Percentiles rank a stretch among this genome's conserved stretches.
Evolutionary conservation across 2,329 filamentous ascomycete genomes (phyloP).

Genomic region (Colletotrichum sp.): DNA sequence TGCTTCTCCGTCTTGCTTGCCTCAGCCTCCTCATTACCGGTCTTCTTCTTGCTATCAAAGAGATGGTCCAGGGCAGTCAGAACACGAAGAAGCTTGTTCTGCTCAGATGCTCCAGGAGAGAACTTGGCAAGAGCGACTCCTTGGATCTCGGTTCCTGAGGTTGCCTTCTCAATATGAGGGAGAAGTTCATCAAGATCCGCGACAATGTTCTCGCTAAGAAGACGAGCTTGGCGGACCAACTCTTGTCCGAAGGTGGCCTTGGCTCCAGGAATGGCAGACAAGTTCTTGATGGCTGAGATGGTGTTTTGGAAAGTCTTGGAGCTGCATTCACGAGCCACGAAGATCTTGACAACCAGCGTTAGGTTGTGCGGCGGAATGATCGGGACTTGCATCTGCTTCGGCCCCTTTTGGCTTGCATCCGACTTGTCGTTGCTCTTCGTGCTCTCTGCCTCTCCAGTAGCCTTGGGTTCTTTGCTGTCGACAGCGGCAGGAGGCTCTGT

Average conservation of each 20-base stretch:
- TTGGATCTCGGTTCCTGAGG: constrained; percentile 92
- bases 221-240: constrained; percentile 84
- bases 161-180: constrained; percentile 84
- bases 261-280: constrained; percentile 89
- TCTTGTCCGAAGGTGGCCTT: constrained; percentile 93
- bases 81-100: constrained; percentile 92
- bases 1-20: constrained; percentile 71
- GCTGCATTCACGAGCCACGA: constrained; percentile 94
- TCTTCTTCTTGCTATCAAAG: constrained; percentile 81
- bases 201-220: constrained; percentile 84
- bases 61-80: constrained; percentile 94
- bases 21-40: constrained; percentile 54
- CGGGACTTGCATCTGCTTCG: constrained; percentile 75
- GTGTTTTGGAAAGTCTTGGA: constrained; percentile 98
- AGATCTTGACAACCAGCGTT: constrained; percentile 92
- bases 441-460: constrained; percentile 19
- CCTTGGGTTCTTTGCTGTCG: constrained; percentile 5
- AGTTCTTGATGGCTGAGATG: constrained; percentile 96
- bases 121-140: constrained; percentile 94
- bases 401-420: constrained; percentile 50
- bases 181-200: constrained; percentile 84
- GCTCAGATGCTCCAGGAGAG: constrained; percentile 93
- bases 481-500: constrained; percentile 20
- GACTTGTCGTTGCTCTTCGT: constrained; percentile 45
- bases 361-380: constrained; percentile 89